Conservation (phyloP, 2,329 filamentous ascomycete genomes). For the Arthrobotrys sphaeroides region DNA sequence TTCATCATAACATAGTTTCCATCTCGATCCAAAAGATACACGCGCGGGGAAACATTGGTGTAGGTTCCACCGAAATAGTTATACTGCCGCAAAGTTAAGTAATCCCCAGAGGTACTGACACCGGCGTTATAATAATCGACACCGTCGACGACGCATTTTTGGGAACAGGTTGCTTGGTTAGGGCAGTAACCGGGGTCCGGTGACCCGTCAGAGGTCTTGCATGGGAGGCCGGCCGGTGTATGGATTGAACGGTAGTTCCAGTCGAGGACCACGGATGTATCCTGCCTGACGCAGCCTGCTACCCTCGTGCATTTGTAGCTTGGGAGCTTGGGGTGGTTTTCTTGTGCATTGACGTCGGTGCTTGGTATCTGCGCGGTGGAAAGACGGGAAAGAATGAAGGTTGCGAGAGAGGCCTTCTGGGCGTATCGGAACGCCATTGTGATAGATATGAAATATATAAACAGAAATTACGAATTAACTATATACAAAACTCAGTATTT, state of each 20-base stretch:
- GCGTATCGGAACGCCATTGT: conserved; percentile 29
- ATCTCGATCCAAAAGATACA: conserved; percentile 62
- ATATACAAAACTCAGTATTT: too few species aligned
- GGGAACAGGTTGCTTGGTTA: conserved; percentile 33
- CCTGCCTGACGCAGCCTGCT: conserved; percentile 60
- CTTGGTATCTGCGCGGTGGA: conserved; percentile 22
- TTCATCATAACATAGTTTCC: conserved; percentile 64
- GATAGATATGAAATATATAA: neutral
- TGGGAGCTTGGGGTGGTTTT: conserved; percentile 61
- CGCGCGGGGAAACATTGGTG: conserved; percentile 60
- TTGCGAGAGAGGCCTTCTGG: conserved; percentile 19
- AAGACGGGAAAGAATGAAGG: conserved; percentile 28
- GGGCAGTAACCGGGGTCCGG: conserved; percentile 28
- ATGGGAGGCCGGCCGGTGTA: conserved; percentile 16
- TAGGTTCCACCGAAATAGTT: neutral
- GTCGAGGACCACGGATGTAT: conserved; percentile 61
- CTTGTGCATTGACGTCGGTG: conserved; percentile 53
- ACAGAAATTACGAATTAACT: too few species aligned
- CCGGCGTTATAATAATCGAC: conserved; percentile 37
- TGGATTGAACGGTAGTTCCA: conserved; percentile 60
- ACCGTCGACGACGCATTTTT: conserved; percentile 29
- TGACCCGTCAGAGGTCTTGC: conserved; percentile 10
- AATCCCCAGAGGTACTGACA: conserved; percentile 55
- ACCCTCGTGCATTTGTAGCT: conserved; percentile 62
- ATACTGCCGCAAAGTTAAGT: conserved; percentile 53